phyloP scores from a whole-genome alignment of 2,329 filamentous ascomycete genomes.

The Hysterium pulicare region DNA sequence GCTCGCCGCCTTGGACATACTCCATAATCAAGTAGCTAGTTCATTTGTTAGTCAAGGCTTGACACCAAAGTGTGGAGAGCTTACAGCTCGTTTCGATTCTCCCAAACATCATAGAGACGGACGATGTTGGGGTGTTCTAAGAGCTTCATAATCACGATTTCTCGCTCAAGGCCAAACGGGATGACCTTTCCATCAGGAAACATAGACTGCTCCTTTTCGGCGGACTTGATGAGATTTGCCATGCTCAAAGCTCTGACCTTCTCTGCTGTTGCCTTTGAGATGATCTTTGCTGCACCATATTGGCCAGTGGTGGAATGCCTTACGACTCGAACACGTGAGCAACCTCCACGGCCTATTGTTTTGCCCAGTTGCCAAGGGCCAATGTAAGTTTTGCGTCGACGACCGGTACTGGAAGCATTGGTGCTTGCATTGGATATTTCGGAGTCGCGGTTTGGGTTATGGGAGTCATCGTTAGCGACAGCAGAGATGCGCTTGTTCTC shows the following conservation, averaged over 20 bases:
- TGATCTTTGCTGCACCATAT: slow-evolving; percentile 90
- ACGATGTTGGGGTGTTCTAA: slow-evolving; percentile 95
- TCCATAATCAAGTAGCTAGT: slow-evolving; percentile 88
- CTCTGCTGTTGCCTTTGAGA: slow-evolving; percentile 74
- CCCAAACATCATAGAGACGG: slow-evolving; percentile 94
- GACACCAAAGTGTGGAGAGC: slow-evolving; percentile 26
- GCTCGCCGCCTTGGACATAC: slow-evolving; percentile 78
- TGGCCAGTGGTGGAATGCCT: slow-evolving; percentile 76
- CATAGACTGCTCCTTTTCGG: slow-evolving; percentile 55
- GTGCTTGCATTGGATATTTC: slow-evolving; percentile 56
- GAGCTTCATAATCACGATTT: slow-evolving; percentile 95
- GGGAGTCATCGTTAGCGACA: slow-evolving; percentile 47
- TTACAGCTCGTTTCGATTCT: slow-evolving; percentile 91
- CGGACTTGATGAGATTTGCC: slow-evolving; percentile 74
- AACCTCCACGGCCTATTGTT: slow-evolving; percentile 85
- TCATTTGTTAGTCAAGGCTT: slow-evolving; percentile 16
- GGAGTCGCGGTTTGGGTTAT: slow-evolving; percentile 48
- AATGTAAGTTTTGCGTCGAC: slow-evolving; percentile 68
- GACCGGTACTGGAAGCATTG: slow-evolving; percentile 47
- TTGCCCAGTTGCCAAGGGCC: slow-evolving; percentile 92
- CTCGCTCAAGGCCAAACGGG: slow-evolving; percentile 85
- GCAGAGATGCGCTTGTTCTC: slow-evolving; percentile 55
- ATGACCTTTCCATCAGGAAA: slow-evolving; percentile 63
- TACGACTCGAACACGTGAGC: slow-evolving; percentile 81
- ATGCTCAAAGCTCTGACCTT: slow-evolving; percentile 83